These are phyloP conservation scores for Entomortierella beljakovae DNA, from an alignment of 192 early-diverging fungal species.

Conservation along the genomic window DNA sequence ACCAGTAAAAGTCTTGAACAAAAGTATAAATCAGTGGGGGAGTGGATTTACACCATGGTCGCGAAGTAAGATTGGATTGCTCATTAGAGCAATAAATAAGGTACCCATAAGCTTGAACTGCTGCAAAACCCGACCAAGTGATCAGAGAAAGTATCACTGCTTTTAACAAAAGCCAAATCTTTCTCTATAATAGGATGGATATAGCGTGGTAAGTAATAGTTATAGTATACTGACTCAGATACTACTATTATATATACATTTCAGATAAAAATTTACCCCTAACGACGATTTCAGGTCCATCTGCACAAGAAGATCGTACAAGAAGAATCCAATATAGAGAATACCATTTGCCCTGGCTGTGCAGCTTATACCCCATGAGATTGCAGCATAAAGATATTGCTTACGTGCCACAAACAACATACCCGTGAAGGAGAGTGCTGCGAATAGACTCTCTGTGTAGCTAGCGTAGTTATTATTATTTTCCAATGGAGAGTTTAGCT, in stretches of 20 bases:
- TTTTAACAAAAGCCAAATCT: constrained; percentile 24
- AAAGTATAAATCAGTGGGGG: constrained; percentile 81
- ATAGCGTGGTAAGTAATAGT: background rate
- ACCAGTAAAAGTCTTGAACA: constrained; percentile 92
- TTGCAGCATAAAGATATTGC: constrained; percentile 67
- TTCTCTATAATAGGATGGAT: constrained; percentile 8
- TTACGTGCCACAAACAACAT: constrained; percentile 68
- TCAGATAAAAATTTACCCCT: constrained; percentile 6
- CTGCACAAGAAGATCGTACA: constrained; percentile 73
- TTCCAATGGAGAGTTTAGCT: constrained; percentile 62
- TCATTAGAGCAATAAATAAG: constrained; percentile 66
- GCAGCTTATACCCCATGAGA: constrained; percentile 70
- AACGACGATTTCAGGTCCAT: constrained; percentile 20
- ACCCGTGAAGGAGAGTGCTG: constrained; percentile 80
- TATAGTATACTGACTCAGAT: background rate
- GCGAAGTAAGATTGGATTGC: constrained; percentile 9
- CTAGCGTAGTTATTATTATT: no score
- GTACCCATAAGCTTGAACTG: constrained; percentile 75
- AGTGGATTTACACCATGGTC: constrained; percentile 76
- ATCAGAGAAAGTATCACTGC: constrained; percentile 44
- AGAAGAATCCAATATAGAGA: constrained; percentile 84
- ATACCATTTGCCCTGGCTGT: constrained; percentile 85
- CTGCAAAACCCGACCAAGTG: constrained; percentile 64
- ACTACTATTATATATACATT: background rate
- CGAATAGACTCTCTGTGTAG: constrained; percentile 92